A percentile compares a stretch with the other conserved stretches of the same genome.
These are phyloP conservation scores for Trametes gibbosa DNA, from an alignment of 768 basidiomycete species.

Conservation along the genomic window DNA sequence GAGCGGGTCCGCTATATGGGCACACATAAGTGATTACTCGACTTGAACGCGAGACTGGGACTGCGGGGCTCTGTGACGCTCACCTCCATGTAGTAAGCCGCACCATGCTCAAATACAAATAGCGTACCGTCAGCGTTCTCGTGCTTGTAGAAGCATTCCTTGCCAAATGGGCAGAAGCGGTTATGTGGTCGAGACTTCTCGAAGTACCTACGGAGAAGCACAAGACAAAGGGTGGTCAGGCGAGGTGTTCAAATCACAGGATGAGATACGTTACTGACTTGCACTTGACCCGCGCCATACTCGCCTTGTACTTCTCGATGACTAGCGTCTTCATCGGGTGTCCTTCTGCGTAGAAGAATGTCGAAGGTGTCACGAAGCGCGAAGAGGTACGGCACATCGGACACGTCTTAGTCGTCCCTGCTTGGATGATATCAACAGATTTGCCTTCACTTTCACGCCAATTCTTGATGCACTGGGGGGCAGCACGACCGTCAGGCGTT, in stretches of 20 bases:
- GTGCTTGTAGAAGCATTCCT: constrained; percentile 81
- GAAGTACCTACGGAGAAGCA: constrained; percentile 51
- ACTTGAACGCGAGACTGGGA: neutral
- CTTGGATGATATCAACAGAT: constrained; percentile 46
- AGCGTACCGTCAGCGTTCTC: constrained; percentile 62
- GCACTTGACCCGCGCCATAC: constrained; percentile 71
- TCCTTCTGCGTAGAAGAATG: constrained; percentile 57
- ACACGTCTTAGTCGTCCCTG: constrained; percentile 70
- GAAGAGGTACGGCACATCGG: constrained; percentile 72
- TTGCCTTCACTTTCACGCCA: constrained; percentile 69
- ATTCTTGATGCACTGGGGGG: constrained; percentile 67
- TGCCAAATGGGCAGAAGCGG: constrained; percentile 74
- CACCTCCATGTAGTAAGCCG: constrained; percentile 20
- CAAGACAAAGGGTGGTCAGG: neutral
- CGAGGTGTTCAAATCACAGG: neutral
- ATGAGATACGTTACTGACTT: constrained; percentile 38
- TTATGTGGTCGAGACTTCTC: constrained; percentile 43
- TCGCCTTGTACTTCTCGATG: constrained; percentile 62
- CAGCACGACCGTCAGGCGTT: neutral
- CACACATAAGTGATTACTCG: neutral
- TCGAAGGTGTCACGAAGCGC: constrained; percentile 71
- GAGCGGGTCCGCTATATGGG: neutral
- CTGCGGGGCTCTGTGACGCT: neutral
- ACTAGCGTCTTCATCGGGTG: constrained; percentile 49
- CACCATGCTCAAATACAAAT: constrained; percentile 52